Conservation (phyloP, 2,329 filamentous ascomycete species). For the Ascosphaera pollenicola region DNA sequence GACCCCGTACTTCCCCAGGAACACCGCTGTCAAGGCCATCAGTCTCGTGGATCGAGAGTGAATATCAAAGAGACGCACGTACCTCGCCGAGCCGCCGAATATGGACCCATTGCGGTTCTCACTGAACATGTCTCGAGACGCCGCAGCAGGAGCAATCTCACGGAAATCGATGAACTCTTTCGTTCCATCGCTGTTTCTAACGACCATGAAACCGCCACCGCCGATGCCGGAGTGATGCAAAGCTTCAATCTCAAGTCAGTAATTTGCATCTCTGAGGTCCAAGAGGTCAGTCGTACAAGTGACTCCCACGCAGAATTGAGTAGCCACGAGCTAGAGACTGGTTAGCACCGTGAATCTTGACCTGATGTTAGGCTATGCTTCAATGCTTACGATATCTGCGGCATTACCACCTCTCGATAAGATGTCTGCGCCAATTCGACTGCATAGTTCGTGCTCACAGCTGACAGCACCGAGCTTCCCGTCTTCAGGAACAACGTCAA, state of each 20-base stretch:
- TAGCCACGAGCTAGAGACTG: constrained; percentile 36
- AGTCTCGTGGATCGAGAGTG: constrained; percentile 1
- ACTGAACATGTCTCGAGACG: constrained; percentile 66
- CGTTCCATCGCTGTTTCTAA: constrained; percentile 47
- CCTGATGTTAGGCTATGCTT: neutral
- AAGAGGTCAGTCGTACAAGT: constrained; percentile 23
- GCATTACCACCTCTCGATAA: constrained; percentile 45
- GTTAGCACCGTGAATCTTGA: neutral
- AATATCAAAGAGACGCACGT: constrained; percentile 4
- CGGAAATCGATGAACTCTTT: constrained; percentile 83
- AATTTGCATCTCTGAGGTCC: neutral
- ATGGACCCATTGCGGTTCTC: constrained; percentile 46
- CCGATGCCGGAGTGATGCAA: constrained; percentile 68
- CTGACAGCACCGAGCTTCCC: constrained; percentile 39
- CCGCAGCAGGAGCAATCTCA: constrained; percentile 65
- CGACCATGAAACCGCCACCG: constrained; percentile 75
- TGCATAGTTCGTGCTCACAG: constrained; percentile 47
- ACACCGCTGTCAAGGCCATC: constrained; percentile 23
- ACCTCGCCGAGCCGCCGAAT: constrained; percentile 46
- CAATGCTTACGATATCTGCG: constrained; percentile 39
- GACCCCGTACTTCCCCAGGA: constrained; percentile 43
- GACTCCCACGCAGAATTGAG: constrained; percentile 53
- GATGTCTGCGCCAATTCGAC: constrained; percentile 42
- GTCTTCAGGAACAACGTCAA: neutral
- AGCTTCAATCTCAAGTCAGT: constrained; percentile 13